These are phyloP conservation scores for Entamoeba histolytica DNA, from an alignment of 208 protist species.

Conservation along the genomic window DNA sequence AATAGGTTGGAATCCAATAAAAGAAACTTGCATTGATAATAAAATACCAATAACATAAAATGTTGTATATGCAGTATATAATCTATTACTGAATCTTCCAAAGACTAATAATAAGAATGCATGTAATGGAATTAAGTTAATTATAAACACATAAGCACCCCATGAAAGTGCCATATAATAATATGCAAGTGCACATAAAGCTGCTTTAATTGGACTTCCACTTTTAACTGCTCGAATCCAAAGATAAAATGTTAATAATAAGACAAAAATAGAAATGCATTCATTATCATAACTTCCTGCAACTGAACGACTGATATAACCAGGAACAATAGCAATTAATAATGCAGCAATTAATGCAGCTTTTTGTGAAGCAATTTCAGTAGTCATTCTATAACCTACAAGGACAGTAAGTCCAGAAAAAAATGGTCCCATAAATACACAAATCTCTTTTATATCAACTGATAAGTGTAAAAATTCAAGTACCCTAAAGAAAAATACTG, in stretches of 20 bases:
- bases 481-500: slow-evolving; percentile 57
- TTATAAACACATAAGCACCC: slow-evolving; percentile 90
- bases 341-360: slow-evolving; percentile 52
- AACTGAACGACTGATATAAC: slow-evolving; percentile 84
- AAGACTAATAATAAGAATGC: slow-evolving; percentile 54
- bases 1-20: slow-evolving; percentile 71
- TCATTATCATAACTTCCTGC: slow-evolving; percentile 94
- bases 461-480: slow-evolving; percentile 51
- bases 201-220: slow-evolving; percentile 49
- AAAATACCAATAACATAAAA: slow-evolving; percentile 73
- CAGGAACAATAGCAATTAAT: slow-evolving; percentile 56
- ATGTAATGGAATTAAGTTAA: slow-evolving; percentile 81
- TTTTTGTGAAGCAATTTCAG: slow-evolving; percentile 45
- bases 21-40: slow-evolving; percentile 59
- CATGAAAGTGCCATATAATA: slow-evolving; percentile 68
- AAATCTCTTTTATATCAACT: slow-evolving; percentile 73
- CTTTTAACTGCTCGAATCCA: slow-evolving; percentile 50
- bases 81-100: slow-evolving; percentile 49
- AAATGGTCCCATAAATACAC: slow-evolving; percentile 69
- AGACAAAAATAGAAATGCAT: slow-evolving; percentile 75
- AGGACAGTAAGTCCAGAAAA: slow-evolving; percentile 63
- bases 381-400: slow-evolving; percentile 53
- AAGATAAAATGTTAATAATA: slow-evolving; percentile 63
- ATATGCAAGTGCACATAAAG: slow-evolving; percentile 45
- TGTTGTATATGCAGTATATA: slow-evolving; percentile 70